Base-by-base conservation (phyloP, 257 asterid species). In the Fraxinus americana region DNA sequence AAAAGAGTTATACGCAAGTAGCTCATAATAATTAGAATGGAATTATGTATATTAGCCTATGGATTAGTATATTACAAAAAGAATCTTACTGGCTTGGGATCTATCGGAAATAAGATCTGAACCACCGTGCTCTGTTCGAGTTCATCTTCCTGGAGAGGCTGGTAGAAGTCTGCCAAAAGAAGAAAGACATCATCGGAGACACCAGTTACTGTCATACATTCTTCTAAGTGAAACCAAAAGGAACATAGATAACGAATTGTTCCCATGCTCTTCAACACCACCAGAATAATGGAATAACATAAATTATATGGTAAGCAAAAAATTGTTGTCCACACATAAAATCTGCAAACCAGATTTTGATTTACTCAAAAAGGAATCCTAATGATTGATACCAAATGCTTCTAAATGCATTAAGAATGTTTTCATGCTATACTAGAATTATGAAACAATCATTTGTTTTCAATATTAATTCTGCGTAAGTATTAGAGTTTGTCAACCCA, bases 141-240 rank as follows among this genome's bases (percentile, higher is more conserved):
- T 81, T 92, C 96, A 81, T 94, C 97, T 87, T 94, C 93, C 83
- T 89, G 81, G 7, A 92, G 78, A 66, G 98, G 97, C 75, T 94
- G 85, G 80, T 92, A 94, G 87, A 94, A 88, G 80, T 92, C 97
- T 94, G 94, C 84, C 81, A 74, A 85, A 75, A 74, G 45, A 74
- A 71, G 41, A 75, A 72, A 79, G 13, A 65, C 72, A 41, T 69
- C 38, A 61, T 39, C 52, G 59, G 30, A 10, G 25, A 1, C 7
- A 27, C 10, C 69, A 7, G 69, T 61, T 61, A 25, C 69, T 11
- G 35, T 23, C 16, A 23, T 17, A 14, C 72, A 71, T 75, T 57
- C 57, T 70, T 57, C 35, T 25, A 50, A 52, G 66, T 27, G 38
- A 80, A 81, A 63, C 69, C 66, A n/a, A 25, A 21, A 63, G 30